Percentiles rank a stretch among this genome's conserved stretches.
Evolutionary conservation across 2,329 filamentous ascomycete genomes (phyloP).

Genomic region (Alternaria sp.): DNA sequence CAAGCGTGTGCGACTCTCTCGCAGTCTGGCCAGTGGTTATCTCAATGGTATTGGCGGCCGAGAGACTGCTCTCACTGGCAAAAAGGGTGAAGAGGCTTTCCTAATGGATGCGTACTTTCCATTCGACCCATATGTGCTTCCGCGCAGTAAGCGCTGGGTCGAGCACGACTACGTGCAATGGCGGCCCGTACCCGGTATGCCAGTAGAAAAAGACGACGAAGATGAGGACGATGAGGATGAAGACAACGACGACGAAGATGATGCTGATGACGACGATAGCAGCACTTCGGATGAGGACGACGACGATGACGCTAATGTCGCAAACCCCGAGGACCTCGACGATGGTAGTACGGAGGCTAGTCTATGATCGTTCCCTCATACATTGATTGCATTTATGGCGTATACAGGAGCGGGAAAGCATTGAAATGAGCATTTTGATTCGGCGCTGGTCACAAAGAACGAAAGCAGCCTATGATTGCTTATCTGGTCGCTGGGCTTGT

Average conservation of each 20-base stretch:
- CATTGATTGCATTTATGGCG: not conserved
- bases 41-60: conserved; percentile 56
- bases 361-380: not conserved
- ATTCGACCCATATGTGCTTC: conserved; percentile 94
- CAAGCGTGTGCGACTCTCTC: conserved; percentile 83
- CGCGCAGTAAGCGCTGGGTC: conserved; percentile 86
- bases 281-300: conserved; percentile 17
- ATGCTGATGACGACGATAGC: conserved; percentile 8
- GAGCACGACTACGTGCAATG: conserved; percentile 62
- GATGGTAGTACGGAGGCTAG: conserved; percentile 14
- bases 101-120: conserved; percentile 95
- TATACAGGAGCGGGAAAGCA: conserved; percentile 2
- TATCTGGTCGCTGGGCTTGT: not conserved
- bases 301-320: not conserved
- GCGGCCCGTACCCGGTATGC: conserved; percentile 50
- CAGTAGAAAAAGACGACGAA: conserved; percentile 56
- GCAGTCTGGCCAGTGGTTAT: conserved; percentile 68
- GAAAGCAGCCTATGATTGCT: not conserved
- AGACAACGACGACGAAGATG: conserved; percentile 5
- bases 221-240: conserved; percentile 45
- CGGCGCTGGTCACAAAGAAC: not conserved
- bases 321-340: conserved; percentile 8
- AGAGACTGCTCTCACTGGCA: conserved; percentile 60
- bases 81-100: conserved; percentile 77
- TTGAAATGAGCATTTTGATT: not conserved